These are phyloP conservation scores for Leptosphaerulina australis DNA, from an alignment of 2,329 filamentous ascomycete genomes.

Conservation along the genomic window DNA sequence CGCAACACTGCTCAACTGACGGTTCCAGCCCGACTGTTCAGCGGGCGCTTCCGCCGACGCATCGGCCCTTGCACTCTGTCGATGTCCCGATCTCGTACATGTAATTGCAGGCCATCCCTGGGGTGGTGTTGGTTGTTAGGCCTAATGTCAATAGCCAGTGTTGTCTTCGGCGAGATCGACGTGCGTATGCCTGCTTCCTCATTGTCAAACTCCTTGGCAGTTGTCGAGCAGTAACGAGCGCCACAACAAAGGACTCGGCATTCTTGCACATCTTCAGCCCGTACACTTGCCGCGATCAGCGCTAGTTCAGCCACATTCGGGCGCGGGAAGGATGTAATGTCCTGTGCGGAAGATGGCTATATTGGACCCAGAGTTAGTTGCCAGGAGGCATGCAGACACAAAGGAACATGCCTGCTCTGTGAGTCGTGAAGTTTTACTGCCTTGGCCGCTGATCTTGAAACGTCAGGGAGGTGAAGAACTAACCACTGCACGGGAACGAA, in stretches of 20 bases:
- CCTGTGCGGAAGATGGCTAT: constrained; percentile 3
- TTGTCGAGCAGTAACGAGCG: constrained; percentile 26
- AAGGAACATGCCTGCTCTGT: constrained; percentile 11
- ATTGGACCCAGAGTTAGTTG: constrained; percentile 11
- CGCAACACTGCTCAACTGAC: constrained; percentile 17
- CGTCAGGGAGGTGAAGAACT: constrained; percentile 16
- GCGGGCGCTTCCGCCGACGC: constrained; percentile 23
- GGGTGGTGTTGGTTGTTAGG: constrained; percentile 17
- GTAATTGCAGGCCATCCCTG: constrained; percentile 15
- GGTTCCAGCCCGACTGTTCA: constrained; percentile 22
- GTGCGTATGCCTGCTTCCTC: constrained; percentile 22
- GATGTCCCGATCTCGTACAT: constrained; percentile 12
- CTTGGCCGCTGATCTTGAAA: constrained; percentile 24
- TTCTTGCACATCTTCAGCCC: constrained; percentile 12
- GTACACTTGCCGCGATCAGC: constrained; percentile 12
- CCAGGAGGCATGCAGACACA: neutral
- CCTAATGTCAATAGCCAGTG: constrained; percentile 25
- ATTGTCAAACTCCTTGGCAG: constrained; percentile 26
- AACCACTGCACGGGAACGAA: constrained; percentile 4
- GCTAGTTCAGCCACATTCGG: constrained; percentile 9
- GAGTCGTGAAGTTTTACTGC: constrained; percentile 12
- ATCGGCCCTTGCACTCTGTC: constrained; percentile 9
- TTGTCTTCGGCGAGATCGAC: constrained; percentile 41
- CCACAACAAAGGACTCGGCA: constrained; percentile 29
- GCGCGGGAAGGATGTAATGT: constrained; percentile 16